Base-by-base conservation (phyloP, 805 yeast species). In the Saccharomycopsis fodiens region DNA sequence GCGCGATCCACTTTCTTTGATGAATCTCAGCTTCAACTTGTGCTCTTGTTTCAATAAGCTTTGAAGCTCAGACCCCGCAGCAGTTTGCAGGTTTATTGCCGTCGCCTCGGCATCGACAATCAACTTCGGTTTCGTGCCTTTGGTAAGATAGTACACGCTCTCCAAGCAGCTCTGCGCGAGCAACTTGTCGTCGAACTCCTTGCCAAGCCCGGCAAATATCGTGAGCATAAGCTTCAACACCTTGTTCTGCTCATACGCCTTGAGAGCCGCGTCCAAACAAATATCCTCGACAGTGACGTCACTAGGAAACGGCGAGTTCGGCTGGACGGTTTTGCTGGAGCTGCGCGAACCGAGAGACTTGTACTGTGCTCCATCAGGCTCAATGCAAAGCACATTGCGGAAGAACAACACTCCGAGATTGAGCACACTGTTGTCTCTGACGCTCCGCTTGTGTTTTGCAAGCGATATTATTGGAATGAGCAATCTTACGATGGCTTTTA, bases 351-450 rank as follows among this genome's bases (percentile, higher is more conserved):
- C 4, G 65, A 41, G 46, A 61, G 69, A 40, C 7, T 70, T 70
- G 1, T 67, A 32, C 20, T 6, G 15, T 10, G 8, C 19, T 6
- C 62, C 2, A 1, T 83, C 78, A 0, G 89, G 91, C 53, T 82
- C 87, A 29, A 91, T 86, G 35, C 78, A 72, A 6, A 85, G 64
- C n/a, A 93, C 55, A 59, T 93, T 93, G 51, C 95, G 72, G 51
- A 88, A 71, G 57, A 93, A 77, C 42, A 76, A 76, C 13, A 89
- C 63, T 22, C 83, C 85, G 48, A 91, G 68, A 45, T 82, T 76
- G 40, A 93, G 61, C 12, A 89, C 73, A 37, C 80, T 80, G 47
- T 78, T 78, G 54, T 89, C 97, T 31, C 86, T 67, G 0, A 78
- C 68, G 2, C 77, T 76, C 49, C 97, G 72, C 17, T 81, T 79